Conservation (phyloP, 495 filamentous ascomycete genomes). For the Talaromyces liani region DNA sequence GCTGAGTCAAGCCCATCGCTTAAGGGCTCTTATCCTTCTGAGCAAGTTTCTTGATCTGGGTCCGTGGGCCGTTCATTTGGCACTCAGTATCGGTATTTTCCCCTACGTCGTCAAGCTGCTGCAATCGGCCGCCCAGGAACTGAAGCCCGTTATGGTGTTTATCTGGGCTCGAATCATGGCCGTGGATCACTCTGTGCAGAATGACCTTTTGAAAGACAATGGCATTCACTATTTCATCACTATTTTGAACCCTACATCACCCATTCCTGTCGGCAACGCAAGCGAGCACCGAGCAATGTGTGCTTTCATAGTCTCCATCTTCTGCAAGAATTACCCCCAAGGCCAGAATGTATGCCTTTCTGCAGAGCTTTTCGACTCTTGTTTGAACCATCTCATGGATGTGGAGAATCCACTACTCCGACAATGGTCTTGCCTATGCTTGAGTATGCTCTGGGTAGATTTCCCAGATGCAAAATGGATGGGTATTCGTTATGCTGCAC, state of each 20-base stretch:
- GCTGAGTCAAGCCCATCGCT: constrained; percentile 86
- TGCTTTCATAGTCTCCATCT: constrained; percentile 93
- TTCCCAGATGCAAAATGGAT: constrained; percentile 90
- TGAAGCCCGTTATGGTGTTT: constrained; percentile 99
- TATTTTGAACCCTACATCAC: constrained; percentile 75
- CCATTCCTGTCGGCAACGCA: constrained; percentile 73
- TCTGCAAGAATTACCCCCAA: constrained; percentile 87
- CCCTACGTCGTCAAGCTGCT: constrained; percentile 94
- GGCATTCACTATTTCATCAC: constrained; percentile 93
- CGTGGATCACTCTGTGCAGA: constrained; percentile 87
- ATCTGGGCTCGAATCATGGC: constrained; percentile 98
- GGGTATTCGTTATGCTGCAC: constrained; percentile 76
- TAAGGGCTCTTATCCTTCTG: constrained; percentile 87
- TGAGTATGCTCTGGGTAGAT: constrained; percentile 91
- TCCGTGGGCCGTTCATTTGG: constrained; percentile 95
- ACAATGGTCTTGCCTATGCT: constrained; percentile 94
- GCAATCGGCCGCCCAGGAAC: constrained; percentile 86
- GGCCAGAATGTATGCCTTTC: constrained; percentile 85
- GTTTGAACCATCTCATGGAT: constrained; percentile 72
- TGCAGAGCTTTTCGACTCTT: constrained; percentile 72
- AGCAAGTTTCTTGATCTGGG: constrained; percentile 92
- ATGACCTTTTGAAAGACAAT: constrained; percentile 89
- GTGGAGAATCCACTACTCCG: constrained; percentile 79
- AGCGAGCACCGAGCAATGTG: constrained; percentile 98
- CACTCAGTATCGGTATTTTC: constrained; percentile 96